phyloP scores from a whole-genome alignment of 208 protist species.

The Tritrichomonas musculus region DNA sequence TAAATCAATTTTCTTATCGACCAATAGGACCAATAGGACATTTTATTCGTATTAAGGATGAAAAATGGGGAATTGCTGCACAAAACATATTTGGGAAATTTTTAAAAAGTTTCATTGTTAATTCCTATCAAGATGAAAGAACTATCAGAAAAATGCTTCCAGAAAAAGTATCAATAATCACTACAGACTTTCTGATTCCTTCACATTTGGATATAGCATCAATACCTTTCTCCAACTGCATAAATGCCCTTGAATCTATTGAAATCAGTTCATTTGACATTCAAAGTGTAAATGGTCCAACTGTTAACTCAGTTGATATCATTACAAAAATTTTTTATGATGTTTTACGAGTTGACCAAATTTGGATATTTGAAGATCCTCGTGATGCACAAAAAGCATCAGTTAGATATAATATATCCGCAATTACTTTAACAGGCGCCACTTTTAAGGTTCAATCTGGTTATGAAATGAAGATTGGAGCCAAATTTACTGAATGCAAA shows the following conservation, averaged over 20 bases:
- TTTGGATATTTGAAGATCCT: background rate
- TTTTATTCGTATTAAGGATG: background rate
- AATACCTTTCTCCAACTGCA: background rate
- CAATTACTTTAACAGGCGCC: background rate
- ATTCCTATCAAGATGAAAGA: background rate
- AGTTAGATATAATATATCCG: too few species aligned
- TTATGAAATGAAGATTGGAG: background rate
- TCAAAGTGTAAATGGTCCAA: too few species aligned
- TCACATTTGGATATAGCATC: background rate
- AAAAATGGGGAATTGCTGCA: conserved; percentile 15
- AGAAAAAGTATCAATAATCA: too few species aligned
- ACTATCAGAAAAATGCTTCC: background rate
- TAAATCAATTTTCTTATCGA: too few species aligned
- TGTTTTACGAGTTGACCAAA: background rate
- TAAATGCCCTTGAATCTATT: background rate
- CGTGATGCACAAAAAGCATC: background rate
- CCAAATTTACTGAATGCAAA: background rate
- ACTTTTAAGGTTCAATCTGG: background rate
- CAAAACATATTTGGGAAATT: background rate
- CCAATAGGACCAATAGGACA: background rate
- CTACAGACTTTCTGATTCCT: too few species aligned
- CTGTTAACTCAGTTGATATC: background rate
- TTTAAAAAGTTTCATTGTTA: background rate
- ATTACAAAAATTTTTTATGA: background rate
- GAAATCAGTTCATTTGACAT: background rate